These are phyloP conservation scores for Chloranthus sessilifolius DNA, from an alignment of 164 flowering plant genomes.

Conservation along the genomic window DNA sequence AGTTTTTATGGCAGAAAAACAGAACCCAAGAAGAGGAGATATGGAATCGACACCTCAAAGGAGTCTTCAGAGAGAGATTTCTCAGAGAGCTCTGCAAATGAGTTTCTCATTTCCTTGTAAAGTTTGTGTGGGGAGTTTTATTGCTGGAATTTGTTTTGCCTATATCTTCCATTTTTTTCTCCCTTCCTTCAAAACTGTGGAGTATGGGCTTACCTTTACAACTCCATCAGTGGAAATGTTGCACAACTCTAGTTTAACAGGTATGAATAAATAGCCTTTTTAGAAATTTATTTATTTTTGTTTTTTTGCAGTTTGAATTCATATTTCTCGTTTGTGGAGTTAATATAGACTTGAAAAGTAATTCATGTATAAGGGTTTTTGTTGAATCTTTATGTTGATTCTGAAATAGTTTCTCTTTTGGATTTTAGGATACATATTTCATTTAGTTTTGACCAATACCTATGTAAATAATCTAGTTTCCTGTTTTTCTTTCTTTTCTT, in stretches of 20 bases:
- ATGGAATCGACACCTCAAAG: conserved; percentile 41
- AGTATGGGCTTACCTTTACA: conserved; percentile 32
- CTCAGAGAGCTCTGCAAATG: conserved; percentile 78
- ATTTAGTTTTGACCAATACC: too few relatives aligned
- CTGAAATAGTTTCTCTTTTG: not conserved
- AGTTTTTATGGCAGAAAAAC: too few relatives aligned
- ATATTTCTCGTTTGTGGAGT: not conserved
- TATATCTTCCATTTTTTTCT: conserved; percentile 60
- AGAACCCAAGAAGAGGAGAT: not conserved
- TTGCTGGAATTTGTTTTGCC: conserved; percentile 78
- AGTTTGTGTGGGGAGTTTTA: conserved; percentile 79
- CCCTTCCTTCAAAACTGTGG: conserved; percentile 43
- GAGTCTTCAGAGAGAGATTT: conserved; percentile 68
- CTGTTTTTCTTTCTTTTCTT: too few relatives aligned
- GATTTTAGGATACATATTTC: too few relatives aligned
- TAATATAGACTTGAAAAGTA: not conserved
- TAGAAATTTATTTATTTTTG: not conserved
- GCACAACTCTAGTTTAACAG: conserved; percentile 29
- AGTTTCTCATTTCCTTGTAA: conserved; percentile 82
- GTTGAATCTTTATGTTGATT: not conserved
- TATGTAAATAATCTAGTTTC: too few relatives aligned
- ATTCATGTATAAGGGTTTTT: not conserved
- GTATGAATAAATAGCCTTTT: conserved; percentile 33
- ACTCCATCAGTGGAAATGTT: conserved; percentile 24
- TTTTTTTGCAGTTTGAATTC: not conserved